Evolutionary conservation across 306 rosid species (phyloP).

Genomic region (Adenanthera pavonina): DNA sequence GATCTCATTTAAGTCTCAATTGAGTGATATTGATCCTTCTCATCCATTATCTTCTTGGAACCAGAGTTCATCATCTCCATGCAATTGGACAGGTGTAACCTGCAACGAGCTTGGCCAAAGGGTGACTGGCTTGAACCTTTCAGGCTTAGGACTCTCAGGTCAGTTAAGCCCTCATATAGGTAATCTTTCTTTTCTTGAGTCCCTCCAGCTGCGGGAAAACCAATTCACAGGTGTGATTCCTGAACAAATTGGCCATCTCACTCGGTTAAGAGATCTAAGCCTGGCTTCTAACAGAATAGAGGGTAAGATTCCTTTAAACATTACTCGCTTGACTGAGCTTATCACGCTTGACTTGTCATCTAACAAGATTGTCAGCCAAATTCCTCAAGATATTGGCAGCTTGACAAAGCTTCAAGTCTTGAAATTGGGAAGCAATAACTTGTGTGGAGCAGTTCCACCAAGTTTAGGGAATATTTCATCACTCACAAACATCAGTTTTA

Average conservation of each 20-base stretch:
- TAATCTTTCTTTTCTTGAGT: constrained; percentile 58
- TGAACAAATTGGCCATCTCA: constrained; percentile 49
- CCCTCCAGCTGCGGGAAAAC: constrained; percentile 60
- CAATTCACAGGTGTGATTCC: constrained; percentile 59
- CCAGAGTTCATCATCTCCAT: constrained; percentile 60
- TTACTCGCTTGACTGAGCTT: constrained; percentile 50
- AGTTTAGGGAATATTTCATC: constrained; percentile 67
- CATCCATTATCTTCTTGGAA: constrained; percentile 37
- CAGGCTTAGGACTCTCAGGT: constrained; percentile 58
- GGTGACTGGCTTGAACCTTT: constrained; percentile 59
- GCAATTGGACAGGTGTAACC: constrained; percentile 70
- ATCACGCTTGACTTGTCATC: constrained; percentile 45
- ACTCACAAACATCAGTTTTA: constrained; percentile 54
- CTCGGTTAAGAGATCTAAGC: constrained; percentile 51
- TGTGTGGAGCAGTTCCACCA: constrained; percentile 37
- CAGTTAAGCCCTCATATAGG: constrained; percentile 54
- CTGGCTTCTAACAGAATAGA: constrained; percentile 55
- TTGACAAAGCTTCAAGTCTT: constrained; percentile 32
- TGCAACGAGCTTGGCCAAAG: constrained; percentile 53
- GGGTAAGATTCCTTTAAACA: constrained; percentile 55
- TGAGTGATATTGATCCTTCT: constrained; percentile 35
- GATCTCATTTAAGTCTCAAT: constrained; percentile 55
- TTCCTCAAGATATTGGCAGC: constrained; percentile 50
- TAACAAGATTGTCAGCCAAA: neutral
- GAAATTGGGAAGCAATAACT: too few species aligned